Evolutionary conservation across 495 filamentous ascomycete species (phyloP), one percentile per base, ranked within the genome.

Genomic region (Penicillium parvum): DNA sequence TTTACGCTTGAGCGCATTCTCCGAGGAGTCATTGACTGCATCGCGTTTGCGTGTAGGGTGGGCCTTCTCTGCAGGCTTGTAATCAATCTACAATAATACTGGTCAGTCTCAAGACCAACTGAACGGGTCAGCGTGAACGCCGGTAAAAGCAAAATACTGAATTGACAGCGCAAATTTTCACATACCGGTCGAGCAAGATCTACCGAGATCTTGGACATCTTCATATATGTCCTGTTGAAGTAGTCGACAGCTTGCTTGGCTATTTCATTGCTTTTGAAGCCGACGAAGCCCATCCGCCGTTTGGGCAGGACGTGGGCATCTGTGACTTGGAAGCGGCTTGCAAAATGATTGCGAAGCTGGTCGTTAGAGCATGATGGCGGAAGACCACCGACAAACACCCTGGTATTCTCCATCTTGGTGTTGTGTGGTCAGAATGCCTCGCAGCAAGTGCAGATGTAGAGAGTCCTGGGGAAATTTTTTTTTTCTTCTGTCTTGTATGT

Each of bases 151-250:
- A 40, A 36, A 35, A 42, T 52, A 50, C 33, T 20, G 10, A 45
- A 27, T 3, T 14, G 41, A 45, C 7, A 18, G 30, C 32, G 47
- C 45, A 17, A 30, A 43, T 33, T n/a, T 36, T 29, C 23, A 68
- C 82, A 57, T 76, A 92, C 87, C 49, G 92, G 83, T 52, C 81
- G 82, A 50, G 92, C 94, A 60, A 96, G 71, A 72, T 97, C 94
- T 52, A 96, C 92, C 18, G 64, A 69, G 51, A 99, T 87, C 77
- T 81, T 92, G n/a, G 90, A 94, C 90, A 95, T 94, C 46, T 89
- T 87, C 48, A 98, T 86, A 65, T 90, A 98, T 46, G 90, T 79
- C 56, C 80, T 86, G 69, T 99, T 90, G 77, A 96, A 95, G 68
- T 95, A 95, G 56, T 86, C 87, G 49, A 91, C 85, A 34, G 92